Percentiles rank a stretch among this genome's conserved stretches.
Conservation (phyloP, 83 land plant species). For the Isoetes engelmannii region DNA sequence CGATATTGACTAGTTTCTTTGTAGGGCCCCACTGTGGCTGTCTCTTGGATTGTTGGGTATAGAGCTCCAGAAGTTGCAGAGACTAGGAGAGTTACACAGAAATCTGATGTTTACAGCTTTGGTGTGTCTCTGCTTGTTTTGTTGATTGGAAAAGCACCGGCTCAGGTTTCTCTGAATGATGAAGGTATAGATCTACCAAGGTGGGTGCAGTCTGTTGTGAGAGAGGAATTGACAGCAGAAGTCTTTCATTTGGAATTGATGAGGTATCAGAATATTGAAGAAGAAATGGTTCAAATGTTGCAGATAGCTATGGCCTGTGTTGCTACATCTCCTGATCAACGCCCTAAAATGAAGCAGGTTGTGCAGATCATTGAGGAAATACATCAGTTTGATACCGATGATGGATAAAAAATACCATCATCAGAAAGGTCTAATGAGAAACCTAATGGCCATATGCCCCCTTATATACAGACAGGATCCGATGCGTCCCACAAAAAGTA, state of each 20-base stretch:
- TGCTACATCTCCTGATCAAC: constrained; percentile 27
- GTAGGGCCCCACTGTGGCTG: not conserved
- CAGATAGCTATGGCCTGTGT: constrained; percentile 38
- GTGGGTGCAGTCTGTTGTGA: constrained; percentile 42
- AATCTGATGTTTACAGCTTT: no score
- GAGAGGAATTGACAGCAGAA: constrained; percentile 45
- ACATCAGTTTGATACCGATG: not conserved
- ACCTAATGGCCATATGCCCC: constrained; percentile 1
- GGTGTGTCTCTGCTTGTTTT: no score
- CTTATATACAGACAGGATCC: no score
- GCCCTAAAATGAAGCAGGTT: constrained; percentile 36
- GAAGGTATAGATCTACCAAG: constrained; percentile 44
- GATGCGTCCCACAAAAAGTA: no score
- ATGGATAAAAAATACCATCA: not conserved
- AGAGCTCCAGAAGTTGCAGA: no score
- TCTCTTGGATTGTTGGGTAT: no score
- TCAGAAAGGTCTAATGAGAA: not conserved
- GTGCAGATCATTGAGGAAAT: constrained; percentile 38
- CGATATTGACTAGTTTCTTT: not conserved
- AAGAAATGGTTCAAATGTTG: constrained; percentile 39
- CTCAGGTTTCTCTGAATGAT: not conserved
- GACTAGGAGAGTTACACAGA: no score
- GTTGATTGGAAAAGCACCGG: no score
- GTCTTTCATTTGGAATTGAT: constrained; percentile 40
- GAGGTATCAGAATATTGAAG: constrained; percentile 39